Evolutionary conservation across 176 grass and related monocot species (phyloP).

Genomic region (Avena eriantha): DNA sequence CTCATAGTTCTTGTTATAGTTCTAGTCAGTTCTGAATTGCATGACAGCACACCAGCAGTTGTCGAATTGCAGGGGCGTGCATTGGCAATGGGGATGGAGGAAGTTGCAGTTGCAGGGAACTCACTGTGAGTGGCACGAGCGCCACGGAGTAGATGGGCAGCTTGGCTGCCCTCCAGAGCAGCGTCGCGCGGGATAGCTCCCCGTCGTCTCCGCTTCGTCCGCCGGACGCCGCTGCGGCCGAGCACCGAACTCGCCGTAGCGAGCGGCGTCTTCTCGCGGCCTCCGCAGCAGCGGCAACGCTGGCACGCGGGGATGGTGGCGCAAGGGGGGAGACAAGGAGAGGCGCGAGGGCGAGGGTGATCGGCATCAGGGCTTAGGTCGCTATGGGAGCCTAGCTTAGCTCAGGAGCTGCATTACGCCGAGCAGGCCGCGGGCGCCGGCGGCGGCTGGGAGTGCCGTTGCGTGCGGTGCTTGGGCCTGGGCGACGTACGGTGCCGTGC

Average conservation of each 20-base stretch:
- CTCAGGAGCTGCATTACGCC: conserved; percentile 38
- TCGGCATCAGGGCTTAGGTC: conserved; percentile 48
- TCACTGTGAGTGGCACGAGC: conserved; percentile 76
- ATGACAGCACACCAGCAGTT: neutral
- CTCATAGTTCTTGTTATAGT: neutral
- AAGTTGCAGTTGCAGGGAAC: neutral
- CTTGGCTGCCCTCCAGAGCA: conserved; percentile 88
- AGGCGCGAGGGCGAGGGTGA: conserved; percentile 49
- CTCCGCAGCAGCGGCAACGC: neutral
- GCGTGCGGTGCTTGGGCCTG: neutral
- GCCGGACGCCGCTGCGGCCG: conserved; percentile 17
- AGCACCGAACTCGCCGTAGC: conserved; percentile 25
- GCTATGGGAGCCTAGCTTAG: neutral
- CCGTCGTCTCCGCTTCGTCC: conserved; percentile 7
- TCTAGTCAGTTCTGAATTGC: neutral
- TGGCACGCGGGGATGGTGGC: conserved; percentile 16
- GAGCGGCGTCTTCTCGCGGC: neutral
- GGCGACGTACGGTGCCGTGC: conserved; percentile 5
- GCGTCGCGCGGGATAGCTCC: conserved; percentile 54
- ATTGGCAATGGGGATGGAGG: neutral
- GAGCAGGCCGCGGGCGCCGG: conserved; percentile 5
- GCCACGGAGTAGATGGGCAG: conserved; percentile 89
- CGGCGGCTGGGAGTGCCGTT: neutral
- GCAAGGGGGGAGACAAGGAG: conserved; percentile 38
- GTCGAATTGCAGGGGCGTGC: neutral